phyloP scores from a whole-genome alignment of 2,329 filamentous ascomycete species.

The Pseudogymnoascus verrucosus region DNA sequence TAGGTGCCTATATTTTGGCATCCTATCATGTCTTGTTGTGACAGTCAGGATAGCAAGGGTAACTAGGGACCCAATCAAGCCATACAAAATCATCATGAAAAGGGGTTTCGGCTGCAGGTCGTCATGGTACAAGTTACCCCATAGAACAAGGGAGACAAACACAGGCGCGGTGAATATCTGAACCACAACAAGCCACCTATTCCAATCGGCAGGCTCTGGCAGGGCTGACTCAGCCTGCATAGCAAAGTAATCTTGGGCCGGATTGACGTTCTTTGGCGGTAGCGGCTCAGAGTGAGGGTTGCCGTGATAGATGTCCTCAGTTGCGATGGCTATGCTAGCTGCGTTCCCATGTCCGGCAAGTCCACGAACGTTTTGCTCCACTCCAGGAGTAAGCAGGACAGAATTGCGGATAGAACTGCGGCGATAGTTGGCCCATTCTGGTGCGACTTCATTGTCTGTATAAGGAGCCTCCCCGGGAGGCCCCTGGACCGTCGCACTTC shows the following conservation, averaged over 20 bases:
- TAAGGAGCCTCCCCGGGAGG: neutral
- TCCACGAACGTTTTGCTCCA: slow-evolving; percentile 11
- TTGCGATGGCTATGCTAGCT: slow-evolving; percentile 27
- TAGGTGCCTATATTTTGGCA: slow-evolving; percentile 66
- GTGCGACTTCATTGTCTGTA: neutral
- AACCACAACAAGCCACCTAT: slow-evolving; percentile 77
- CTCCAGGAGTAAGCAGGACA: neutral
- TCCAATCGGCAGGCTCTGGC: slow-evolving; percentile 51
- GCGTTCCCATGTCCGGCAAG: slow-evolving; percentile 27
- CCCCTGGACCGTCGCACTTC: neutral
- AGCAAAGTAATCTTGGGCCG: slow-evolving; percentile 5
- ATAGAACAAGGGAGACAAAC: slow-evolving; percentile 71
- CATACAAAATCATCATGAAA: slow-evolving; percentile 49
- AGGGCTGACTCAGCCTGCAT: neutral
- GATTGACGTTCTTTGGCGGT: slow-evolving; percentile 13
- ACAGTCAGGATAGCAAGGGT: slow-evolving; percentile 58
- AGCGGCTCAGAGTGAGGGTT: slow-evolving; percentile 17
- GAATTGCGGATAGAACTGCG: neutral
- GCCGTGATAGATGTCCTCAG: slow-evolving; percentile 22
- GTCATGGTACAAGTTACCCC: slow-evolving; percentile 58
- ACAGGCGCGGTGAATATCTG: slow-evolving; percentile 83
- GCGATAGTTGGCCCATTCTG: slow-evolving; percentile 3
- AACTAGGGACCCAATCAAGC: slow-evolving; percentile 60
- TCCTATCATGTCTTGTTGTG: slow-evolving; percentile 58
- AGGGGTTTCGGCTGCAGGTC: slow-evolving; percentile 45